Evolutionary conservation across 1,284 basidiomycete genomes (phyloP), one percentile per base, ranked within the genome.

Genomic region (Omphalotus olearius): DNA sequence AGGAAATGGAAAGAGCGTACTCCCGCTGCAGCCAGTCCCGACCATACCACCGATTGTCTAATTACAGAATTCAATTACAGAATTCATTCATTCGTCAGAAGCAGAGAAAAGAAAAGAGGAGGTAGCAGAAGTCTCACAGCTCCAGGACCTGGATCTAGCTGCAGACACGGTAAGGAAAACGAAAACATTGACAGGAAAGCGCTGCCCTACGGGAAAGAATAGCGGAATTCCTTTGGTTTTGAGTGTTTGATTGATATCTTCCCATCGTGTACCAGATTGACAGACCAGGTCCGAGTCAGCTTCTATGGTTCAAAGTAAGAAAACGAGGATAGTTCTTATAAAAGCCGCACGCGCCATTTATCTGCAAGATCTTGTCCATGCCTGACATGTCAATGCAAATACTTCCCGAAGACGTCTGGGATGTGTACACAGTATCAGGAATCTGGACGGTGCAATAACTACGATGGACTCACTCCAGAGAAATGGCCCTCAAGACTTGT

Each of bases 211-310:
- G 11, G 85, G 85, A 59, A 88, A 88, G 65, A 87, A 88, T 6
- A 87, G 64, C 0, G 83, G 78, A 50, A 85, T 82, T 1, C 76
- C 85, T 60, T 83, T 76, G 20, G 84, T 79, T 56, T 80, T 82
- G 17, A 97, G 75, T 7, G 79, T 73, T 17, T 74, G 72, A 62
- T 98, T 98, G 52, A 98, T 80, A 50, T 90, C 88, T 64, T 95
- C 91, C 91, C 93, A 98, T 35, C 83, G 78, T 28, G 87, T 79
- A 5, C 93, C 94, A 36, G 92, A 73, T 68, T 93, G 91, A 53
- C 87, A 89, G 9, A 82, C 74, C 37, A 91, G 73, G 64, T 94
- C 92, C 6, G 83, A 81, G 59, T 87, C 83, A 3, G 67, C 69
- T 62, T 77, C 79, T 81, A 36, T 6, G 55, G 28, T 45, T 38